Percentiles rank a stretch among this genome's conserved stretches.
Evolutionary conservation across 2,329 filamentous ascomycete species (phyloP).

Genomic region (Akanthomyces uredinophilus): DNA sequence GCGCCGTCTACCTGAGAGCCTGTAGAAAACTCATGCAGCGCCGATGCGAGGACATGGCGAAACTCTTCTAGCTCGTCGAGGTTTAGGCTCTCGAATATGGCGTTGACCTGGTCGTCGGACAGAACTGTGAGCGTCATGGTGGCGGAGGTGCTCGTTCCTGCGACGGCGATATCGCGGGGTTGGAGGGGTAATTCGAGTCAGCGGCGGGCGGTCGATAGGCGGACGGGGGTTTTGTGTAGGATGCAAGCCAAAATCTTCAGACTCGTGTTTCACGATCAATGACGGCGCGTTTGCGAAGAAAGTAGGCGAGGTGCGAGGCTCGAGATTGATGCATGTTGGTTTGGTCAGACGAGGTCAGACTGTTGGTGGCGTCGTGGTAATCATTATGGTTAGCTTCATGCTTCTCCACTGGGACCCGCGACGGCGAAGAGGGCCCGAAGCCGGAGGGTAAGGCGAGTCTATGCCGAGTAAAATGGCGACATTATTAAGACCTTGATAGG

Average conservation of each 20-base stretch:
- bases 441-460: neutral
- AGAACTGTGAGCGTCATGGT: conserved; percentile 55
- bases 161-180: conserved; percentile 6
- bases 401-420: conserved; percentile 7
- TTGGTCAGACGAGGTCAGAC: conserved; percentile 1
- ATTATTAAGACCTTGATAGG: neutral
- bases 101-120: conserved; percentile 51
- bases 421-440: neutral
- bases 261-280: neutral
- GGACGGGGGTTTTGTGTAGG: neutral
- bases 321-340: neutral
- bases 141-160: conserved; percentile 13
- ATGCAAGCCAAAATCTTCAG: neutral
- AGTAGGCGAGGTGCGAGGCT: neutral
- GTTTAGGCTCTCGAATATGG: conserved; percentile 49
- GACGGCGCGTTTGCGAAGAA: neutral
- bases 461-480: neutral
- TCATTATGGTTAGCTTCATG: neutral
- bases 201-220: neutral
- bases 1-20: conserved; percentile 40
- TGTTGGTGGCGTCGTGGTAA: conserved; percentile 3
- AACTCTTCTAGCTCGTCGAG: conserved; percentile 49
- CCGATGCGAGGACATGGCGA: conserved; percentile 41
- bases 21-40: conserved; percentile 59
- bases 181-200: neutral